phyloP scores from a whole-genome alignment of 805 yeast genomes.

The Yamadazyma paraphyllophila region DNA sequence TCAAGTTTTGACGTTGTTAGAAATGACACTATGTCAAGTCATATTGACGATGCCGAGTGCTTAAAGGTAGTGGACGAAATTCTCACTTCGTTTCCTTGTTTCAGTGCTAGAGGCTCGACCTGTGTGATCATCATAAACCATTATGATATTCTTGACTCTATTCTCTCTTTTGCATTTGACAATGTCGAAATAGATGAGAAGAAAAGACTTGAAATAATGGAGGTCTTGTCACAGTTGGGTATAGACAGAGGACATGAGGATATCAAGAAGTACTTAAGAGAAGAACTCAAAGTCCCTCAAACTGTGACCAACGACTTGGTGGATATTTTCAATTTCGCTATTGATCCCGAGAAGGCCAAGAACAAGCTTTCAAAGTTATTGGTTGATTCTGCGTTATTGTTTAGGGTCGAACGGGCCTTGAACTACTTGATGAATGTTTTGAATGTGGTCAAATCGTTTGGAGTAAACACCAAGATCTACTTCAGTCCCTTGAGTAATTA shows the following conservation, averaged over 20 bases:
- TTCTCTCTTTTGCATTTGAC: slow-evolving; percentile 67
- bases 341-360: slow-evolving; percentile 64
- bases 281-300: slow-evolving; percentile 71
- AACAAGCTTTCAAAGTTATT: slow-evolving; percentile 63
- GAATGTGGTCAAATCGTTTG: slow-evolving; percentile 53
- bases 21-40: slow-evolving; percentile 37
- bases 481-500: slow-evolving; percentile 84
- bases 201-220: slow-evolving; percentile 65
- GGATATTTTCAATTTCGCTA: slow-evolving; percentile 67
- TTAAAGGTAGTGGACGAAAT: slow-evolving; percentile 79
- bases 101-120: slow-evolving; percentile 46
- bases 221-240: slow-evolving; percentile 74
- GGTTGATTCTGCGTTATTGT: slow-evolving; percentile 67
- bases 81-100: slow-evolving; percentile 62
- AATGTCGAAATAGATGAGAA: slow-evolving; percentile 64
- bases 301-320: slow-evolving; percentile 81
- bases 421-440: slow-evolving; percentile 60
- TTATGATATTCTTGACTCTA: slow-evolving; percentile 69
- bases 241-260: slow-evolving; percentile 64
- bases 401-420: slow-evolving; percentile 61
- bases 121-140: slow-evolving; percentile 72
- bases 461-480: slow-evolving; percentile 54
- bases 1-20: slow-evolving; percentile 82
- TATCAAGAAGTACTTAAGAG: slow-evolving; percentile 38
- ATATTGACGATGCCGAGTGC: slow-evolving; percentile 83